Conservation (phyloP, 768 basidiomycete species). For the Kwoniella heveanensis region DNA sequence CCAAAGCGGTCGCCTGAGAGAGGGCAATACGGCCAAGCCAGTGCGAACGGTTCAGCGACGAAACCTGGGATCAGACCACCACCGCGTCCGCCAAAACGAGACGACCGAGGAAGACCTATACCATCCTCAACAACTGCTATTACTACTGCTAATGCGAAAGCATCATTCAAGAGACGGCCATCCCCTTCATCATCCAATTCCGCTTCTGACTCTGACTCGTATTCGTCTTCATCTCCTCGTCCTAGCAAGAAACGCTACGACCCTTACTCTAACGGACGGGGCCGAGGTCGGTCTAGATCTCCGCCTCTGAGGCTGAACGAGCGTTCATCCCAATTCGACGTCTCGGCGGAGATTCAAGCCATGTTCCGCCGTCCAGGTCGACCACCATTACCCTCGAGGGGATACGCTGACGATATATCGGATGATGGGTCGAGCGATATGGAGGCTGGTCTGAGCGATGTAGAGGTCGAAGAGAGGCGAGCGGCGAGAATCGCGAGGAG, state of each 20-base stretch:
- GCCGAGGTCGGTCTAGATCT: not conserved
- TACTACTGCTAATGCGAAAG: not conserved
- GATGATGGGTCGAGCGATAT: conserved; percentile 40
- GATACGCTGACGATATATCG: conserved; percentile 27
- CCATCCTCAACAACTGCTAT: not conserved
- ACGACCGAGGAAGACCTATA: not conserved
- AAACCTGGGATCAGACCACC: not conserved
- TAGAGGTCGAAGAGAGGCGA: conserved; percentile 44
- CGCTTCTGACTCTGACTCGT: not conserved
- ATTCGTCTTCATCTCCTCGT: not conserved
- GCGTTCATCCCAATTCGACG: conserved; percentile 15
- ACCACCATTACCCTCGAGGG: not conserved
- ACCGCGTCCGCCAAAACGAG: not conserved
- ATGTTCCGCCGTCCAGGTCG: conserved; percentile 42
- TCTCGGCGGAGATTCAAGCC: conserved; percentile 40
- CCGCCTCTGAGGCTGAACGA: conserved; percentile 17
- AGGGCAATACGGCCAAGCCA: not conserved
- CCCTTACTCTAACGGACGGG: too few species aligned
- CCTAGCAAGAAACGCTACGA: conserved; percentile 7
- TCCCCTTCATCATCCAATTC: conserved; percentile 18
- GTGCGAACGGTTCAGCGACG: not conserved
- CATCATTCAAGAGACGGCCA: conserved; percentile 9
- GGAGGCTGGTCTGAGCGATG: conserved; percentile 48
- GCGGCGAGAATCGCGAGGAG: conserved; percentile 41
- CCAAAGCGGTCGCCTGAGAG: conserved; percentile 1